Evolutionary conservation across 1,139 yeast genomes (phyloP).

Genomic region (Yamadazyma atmosphaerica): DNA sequence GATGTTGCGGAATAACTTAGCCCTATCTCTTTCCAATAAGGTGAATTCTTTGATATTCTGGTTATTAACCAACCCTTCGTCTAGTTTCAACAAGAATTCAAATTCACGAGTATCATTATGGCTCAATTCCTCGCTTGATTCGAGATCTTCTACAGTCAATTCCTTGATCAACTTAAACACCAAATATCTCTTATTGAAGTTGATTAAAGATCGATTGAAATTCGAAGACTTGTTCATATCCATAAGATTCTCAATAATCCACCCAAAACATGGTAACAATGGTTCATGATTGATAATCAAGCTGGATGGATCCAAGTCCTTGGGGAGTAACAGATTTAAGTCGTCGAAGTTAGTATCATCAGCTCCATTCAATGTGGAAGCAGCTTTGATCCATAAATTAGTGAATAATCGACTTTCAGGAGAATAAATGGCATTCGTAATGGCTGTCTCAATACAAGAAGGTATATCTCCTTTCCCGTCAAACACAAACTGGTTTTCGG

Average conservation of each 20-base stretch:
- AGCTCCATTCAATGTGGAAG: conserved; percentile 27
- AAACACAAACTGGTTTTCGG: conserved; percentile 56
- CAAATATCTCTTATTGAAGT: conserved; percentile 46
- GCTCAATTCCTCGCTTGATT: conserved; percentile 21
- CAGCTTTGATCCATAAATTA: conserved; percentile 62
- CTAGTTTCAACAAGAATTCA: conserved; percentile 45
- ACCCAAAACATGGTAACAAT: conserved; percentile 78
- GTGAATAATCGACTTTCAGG: conserved; percentile 78
- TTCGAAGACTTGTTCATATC: conserved; percentile 39
- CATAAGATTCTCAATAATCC: conserved; percentile 47
- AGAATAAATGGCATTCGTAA: conserved; percentile 70
- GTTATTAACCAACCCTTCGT: conserved; percentile 34
- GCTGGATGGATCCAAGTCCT: conserved; percentile 25
- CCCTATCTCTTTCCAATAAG: conserved; percentile 26
- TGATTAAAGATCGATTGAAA: conserved; percentile 26
- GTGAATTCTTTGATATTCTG: conserved; percentile 30
- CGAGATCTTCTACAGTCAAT: conserved; percentile 38
- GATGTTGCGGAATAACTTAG: conserved; percentile 31
- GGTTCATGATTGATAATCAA: conserved; percentile 36
- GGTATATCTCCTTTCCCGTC: conserved; percentile 59
- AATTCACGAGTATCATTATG: conserved; percentile 45
- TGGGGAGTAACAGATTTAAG: conserved; percentile 39
- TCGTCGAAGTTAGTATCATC: conserved; percentile 28
- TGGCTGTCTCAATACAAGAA: conserved; percentile 81
- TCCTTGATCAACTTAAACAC: conserved; percentile 44